Percentiles rank a stretch among this genome's conserved stretches.
Conservation (phyloP, 495 filamentous ascomycete genomes). For the Terfezia claveryi region DNA sequence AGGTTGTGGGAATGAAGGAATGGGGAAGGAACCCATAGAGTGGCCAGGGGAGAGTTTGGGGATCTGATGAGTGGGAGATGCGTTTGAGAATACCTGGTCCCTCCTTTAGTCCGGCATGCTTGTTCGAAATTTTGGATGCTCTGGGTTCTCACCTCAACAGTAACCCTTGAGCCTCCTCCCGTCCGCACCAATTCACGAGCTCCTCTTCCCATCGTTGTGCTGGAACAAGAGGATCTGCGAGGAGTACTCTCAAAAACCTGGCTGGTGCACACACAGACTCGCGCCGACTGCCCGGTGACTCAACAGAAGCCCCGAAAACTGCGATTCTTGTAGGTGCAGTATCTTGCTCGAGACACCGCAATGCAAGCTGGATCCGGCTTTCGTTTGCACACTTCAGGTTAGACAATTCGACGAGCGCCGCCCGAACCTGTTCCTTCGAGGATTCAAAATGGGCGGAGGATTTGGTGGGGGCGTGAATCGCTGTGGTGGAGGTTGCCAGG, state of each 20-base stretch:
- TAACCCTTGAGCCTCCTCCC: not conserved
- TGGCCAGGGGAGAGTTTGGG: slow-evolving; percentile 20
- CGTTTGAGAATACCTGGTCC: not conserved
- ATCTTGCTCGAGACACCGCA: slow-evolving; percentile 49
- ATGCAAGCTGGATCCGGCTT: slow-evolving; percentile 48
- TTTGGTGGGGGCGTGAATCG: not conserved
- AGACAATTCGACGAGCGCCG: slow-evolving; percentile 1
- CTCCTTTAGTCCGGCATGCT: not conserved
- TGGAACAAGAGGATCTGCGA: not conserved
- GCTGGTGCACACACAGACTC: not conserved
- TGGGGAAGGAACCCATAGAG: slow-evolving; percentile 42
- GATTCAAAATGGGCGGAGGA: not conserved
- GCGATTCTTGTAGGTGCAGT: slow-evolving; percentile 48
- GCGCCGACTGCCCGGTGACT: not conserved
- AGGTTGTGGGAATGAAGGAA: slow-evolving; percentile 44
- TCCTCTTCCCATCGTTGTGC: not conserved
- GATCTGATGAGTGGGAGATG: slow-evolving; percentile 1
- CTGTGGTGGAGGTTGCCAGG: not conserved
- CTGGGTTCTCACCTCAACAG: not conserved
- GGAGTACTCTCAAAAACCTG: not conserved
- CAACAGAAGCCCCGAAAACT: slow-evolving; percentile 17
- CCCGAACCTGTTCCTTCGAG: no score
- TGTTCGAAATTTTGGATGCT: not conserved
- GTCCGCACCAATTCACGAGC: not conserved
- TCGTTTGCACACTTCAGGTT: slow-evolving; percentile 3